Evolutionary conservation across 2,329 filamentous ascomycete genomes (phyloP), one percentile per base, ranked within the genome.

Genomic region (Paracorniculantispora psalliotae): DNA sequence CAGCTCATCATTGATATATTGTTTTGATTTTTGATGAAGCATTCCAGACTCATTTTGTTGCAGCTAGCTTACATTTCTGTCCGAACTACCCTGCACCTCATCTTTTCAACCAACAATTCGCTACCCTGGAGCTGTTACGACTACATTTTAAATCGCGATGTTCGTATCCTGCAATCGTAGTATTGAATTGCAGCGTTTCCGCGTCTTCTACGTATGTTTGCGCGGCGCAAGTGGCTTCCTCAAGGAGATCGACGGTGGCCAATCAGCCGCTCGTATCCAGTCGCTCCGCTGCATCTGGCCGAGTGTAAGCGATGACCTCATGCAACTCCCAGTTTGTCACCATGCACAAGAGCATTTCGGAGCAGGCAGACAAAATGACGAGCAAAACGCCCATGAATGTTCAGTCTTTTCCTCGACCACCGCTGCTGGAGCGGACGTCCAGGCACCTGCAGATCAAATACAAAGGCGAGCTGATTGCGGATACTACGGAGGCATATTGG

Each of bases 401-500:
- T 8, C 79, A 80, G 64, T 76, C 71, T 57, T 85, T 85, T 64
- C 84, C 84, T 13, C 78, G 84, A 25, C 83, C 83, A 28, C 84
- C 84, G 1, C 69, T 79, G 39, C 74, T 85, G 59, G 81, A 86
- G 66, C 76, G 73, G 65, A 82, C 77, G 5, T 67, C 75, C 2
- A 74, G 81, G 52, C 82, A 84, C 66, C 71, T 87, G 49, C 76
- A 78, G 63, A 77, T 87, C 62, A 81, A 78, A 67, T 85, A 81
- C 76, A 73, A 79, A 26, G 79, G 77, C 21, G 71, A 79, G 48
- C 71, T 77, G 51, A 79, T 87, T 61, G 84, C 82, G 12, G 81
- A 86, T 46, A 85, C 84, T 7, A 79, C 73, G 57, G 76, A 82
- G 48, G 82, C 79, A 2, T 86, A 79, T 67, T 86, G 84, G 83